phyloP scores from a whole-genome alignment of 2,329 filamentous ascomycete genomes.

The Macroventuria anomochaeta region DNA sequence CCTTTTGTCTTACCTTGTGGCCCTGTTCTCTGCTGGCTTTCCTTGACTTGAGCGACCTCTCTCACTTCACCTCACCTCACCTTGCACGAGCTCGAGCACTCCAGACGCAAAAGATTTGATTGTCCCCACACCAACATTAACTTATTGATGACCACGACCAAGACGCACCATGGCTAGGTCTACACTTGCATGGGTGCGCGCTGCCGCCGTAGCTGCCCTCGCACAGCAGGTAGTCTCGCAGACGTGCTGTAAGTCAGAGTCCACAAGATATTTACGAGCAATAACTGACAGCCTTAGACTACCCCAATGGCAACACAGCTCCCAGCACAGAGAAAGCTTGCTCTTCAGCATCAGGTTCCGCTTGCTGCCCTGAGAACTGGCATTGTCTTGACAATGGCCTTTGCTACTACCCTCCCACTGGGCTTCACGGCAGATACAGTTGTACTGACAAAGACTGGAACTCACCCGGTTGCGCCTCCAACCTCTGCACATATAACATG shows the following conservation, averaged over 20 bases:
- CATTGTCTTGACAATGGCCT: slow-evolving; percentile 48
- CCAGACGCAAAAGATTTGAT: slow-evolving; percentile 7
- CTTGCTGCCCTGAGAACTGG: slow-evolving; percentile 47
- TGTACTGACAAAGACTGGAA: slow-evolving; percentile 47
- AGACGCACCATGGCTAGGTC: slow-evolving; percentile 24
- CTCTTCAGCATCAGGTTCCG: slow-evolving; percentile 40
- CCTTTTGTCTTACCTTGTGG: slow-evolving; percentile 12
- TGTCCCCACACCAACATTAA: slow-evolving; percentile 3
- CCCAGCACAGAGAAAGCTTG: slow-evolving; percentile 42
- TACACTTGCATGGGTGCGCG: slow-evolving; percentile 29
- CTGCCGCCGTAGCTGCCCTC: slow-evolving; percentile 24
- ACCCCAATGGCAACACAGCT: slow-evolving; percentile 40
- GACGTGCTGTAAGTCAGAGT: slow-evolving; percentile 37
- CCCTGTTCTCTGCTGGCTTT: slow-evolving; percentile 10
- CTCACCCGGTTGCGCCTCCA: slow-evolving; percentile 39
- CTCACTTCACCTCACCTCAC: slow-evolving; percentile 15
- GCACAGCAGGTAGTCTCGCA: slow-evolving; percentile 30
- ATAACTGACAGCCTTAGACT: slow-evolving; percentile 37
- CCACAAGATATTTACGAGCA: not conserved
- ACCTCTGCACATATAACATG: slow-evolving; percentile 44
- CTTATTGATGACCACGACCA: slow-evolving; percentile 10
- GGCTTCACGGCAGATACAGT: slow-evolving; percentile 43
- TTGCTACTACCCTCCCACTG: slow-evolving; percentile 37
- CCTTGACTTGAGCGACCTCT: not conserved
- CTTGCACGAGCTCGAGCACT: slow-evolving; percentile 12